Conservation (phyloP, 768 basidiomycete species). For the Lyophyllum decastes region DNA sequence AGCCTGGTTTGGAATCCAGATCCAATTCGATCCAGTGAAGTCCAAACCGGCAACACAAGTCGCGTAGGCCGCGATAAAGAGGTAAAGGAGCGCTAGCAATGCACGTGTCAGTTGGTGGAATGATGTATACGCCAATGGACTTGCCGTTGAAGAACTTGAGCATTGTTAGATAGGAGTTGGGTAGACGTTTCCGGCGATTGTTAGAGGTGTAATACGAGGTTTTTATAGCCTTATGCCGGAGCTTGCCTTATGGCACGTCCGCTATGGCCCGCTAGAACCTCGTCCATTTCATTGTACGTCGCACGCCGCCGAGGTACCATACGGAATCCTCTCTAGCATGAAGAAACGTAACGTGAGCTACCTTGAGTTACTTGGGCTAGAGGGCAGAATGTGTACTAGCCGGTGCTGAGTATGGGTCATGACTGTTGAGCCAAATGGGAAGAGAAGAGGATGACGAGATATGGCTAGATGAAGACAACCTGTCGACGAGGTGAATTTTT, state of each 20-base stretch:
- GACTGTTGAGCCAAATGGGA: too few relatives aligned
- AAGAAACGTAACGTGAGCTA: not conserved
- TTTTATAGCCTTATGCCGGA: not conserved
- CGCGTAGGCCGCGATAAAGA: not conserved
- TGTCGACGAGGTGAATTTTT: too few relatives aligned
- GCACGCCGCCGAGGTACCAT: not conserved
- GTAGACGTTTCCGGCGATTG: too few relatives aligned
- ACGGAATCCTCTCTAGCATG: not conserved
- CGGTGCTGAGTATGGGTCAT: not conserved
- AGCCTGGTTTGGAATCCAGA: slow-evolving; percentile 2
- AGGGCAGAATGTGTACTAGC: not conserved
- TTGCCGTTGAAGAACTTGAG: not conserved
- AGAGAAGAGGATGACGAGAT: not conserved
- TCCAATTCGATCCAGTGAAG: slow-evolving; percentile 7
- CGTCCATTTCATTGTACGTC: not conserved
- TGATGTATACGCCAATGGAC: not conserved
- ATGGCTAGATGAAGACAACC: too few relatives aligned
- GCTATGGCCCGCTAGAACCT: not conserved
- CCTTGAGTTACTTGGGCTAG: not conserved
- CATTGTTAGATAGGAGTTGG: not conserved
- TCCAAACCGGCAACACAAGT: not conserved
- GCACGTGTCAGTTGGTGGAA: not conserved
- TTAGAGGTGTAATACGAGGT: not conserved
- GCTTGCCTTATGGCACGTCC: not conserved
- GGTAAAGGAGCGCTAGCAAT: not conserved